These are phyloP conservation scores for Boletus edulis DNA, from an alignment of 768 basidiomycete species.

Conservation along the genomic window DNA sequence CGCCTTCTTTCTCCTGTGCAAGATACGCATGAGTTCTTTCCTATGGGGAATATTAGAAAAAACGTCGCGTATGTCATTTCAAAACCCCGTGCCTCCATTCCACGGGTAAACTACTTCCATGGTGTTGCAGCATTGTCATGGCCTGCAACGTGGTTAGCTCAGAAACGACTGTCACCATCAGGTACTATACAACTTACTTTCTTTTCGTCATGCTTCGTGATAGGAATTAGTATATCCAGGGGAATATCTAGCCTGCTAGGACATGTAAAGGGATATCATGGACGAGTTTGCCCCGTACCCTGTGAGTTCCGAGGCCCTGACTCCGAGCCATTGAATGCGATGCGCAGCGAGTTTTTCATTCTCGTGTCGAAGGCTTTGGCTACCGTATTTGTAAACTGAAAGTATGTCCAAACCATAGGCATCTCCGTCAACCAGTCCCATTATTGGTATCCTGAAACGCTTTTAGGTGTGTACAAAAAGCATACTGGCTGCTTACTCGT, in stretches of 20 bases:
- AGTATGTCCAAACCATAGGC: slow-evolving; percentile 92
- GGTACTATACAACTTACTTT: slow-evolving; percentile 48
- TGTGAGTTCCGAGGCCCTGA: slow-evolving; percentile 66
- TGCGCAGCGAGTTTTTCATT: slow-evolving; percentile 61
- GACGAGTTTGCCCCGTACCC: slow-evolving; percentile 39
- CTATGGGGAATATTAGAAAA: slow-evolving; percentile 37
- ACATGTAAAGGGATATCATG: background rate
- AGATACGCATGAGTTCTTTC: slow-evolving; percentile 76
- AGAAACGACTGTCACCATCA: background rate
- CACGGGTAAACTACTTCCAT: slow-evolving; percentile 41
- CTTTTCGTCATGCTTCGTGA: slow-evolving; percentile 68
- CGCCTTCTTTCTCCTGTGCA: slow-evolving; percentile 83
- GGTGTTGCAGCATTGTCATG: slow-evolving; percentile 54
- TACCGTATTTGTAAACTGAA: slow-evolving; percentile 84
- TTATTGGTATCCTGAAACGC: slow-evolving; percentile 62
- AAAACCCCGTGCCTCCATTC: slow-evolving; percentile 61
- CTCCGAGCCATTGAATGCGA: slow-evolving; percentile 78
- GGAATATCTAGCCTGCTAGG: slow-evolving; percentile 55
- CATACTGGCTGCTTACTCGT: slow-evolving; percentile 40
- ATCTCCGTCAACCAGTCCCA: slow-evolving; percentile 86
- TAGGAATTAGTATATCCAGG: slow-evolving; percentile 60
- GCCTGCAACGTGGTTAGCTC: slow-evolving; percentile 46
- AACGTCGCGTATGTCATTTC: background rate
- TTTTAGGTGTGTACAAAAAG: background rate
- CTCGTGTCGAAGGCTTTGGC: slow-evolving; percentile 68